A percentile compares a stretch with the other conserved stretches of the same genome.
phyloP scores from a whole-genome alignment of 2,329 filamentous ascomycete genomes.

The Rhynchosporium secalis region DNA sequence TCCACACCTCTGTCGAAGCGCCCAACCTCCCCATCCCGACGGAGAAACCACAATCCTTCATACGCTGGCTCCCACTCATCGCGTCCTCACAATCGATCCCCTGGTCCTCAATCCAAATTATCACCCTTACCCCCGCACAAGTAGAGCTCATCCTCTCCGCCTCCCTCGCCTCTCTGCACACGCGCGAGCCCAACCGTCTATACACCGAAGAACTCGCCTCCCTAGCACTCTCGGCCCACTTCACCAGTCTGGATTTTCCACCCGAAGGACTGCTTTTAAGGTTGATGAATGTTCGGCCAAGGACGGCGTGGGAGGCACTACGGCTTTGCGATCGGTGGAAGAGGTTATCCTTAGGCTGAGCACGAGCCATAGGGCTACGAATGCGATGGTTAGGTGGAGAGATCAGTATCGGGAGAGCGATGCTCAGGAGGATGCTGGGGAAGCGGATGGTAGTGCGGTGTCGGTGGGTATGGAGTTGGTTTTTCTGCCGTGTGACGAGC shows the following conservation, averaged over 20 bases:
- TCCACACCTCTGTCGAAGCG: slow-evolving; percentile 40
- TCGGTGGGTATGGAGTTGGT: slow-evolving; percentile 33
- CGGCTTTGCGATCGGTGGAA: slow-evolving; percentile 30
- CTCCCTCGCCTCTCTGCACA: slow-evolving; percentile 39
- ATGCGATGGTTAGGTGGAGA: slow-evolving; percentile 39
- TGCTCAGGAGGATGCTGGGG: too few species aligned
- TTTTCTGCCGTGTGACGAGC: slow-evolving; percentile 45
- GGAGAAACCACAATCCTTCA: slow-evolving; percentile 43
- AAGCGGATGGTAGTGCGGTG: too few species aligned
- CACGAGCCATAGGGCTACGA: slow-evolving; percentile 43
- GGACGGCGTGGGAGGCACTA: slow-evolving; percentile 39
- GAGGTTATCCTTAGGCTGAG: slow-evolving; percentile 44
- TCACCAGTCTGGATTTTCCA: slow-evolving; percentile 36
- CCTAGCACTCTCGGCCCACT: slow-evolving; percentile 31
- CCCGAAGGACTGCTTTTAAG: slow-evolving; percentile 46
- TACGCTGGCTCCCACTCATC: slow-evolving; percentile 46
- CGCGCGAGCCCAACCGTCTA: slow-evolving; percentile 36
- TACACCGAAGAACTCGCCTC: slow-evolving; percentile 41
- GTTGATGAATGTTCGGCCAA: slow-evolving; percentile 48
- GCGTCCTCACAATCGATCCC: slow-evolving; percentile 40
- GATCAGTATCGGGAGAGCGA: slow-evolving; percentile 32
- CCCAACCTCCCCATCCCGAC: slow-evolving; percentile 37
- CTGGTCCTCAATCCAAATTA: slow-evolving; percentile 34
- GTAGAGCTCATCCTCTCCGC: slow-evolving; percentile 39
- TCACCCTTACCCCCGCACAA: slow-evolving; percentile 38